phyloP scores from a whole-genome alignment of 2,329 filamentous ascomycete genomes.

The Annulohypoxylon truncatum region DNA sequence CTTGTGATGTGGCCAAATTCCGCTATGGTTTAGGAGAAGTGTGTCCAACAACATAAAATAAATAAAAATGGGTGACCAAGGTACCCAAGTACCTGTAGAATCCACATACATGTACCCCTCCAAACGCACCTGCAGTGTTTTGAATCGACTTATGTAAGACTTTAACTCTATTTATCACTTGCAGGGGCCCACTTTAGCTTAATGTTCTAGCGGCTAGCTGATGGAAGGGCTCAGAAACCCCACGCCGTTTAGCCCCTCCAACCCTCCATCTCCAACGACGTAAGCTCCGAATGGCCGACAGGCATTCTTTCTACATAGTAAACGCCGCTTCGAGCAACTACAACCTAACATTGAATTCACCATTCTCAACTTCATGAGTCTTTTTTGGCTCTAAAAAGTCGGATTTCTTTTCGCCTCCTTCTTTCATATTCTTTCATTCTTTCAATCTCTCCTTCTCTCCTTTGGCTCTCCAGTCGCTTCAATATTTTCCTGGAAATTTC shows the following conservation, averaged over 20 bases:
- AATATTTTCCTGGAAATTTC: not conserved
- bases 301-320: slow-evolving; percentile 24
- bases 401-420: not conserved
- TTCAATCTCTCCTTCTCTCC: not conserved
- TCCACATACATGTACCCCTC: not conserved
- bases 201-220: slow-evolving; percentile 19
- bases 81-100: not conserved
- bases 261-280: slow-evolving; percentile 2
- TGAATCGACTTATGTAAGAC: slow-evolving; percentile 22
- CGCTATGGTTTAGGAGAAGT: not conserved
- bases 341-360: slow-evolving; percentile 20
- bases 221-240: slow-evolving; percentile 16
- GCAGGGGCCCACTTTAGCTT: slow-evolving; percentile 15
- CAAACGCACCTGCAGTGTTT: too few species aligned
- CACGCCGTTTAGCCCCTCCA: slow-evolving; percentile 17
- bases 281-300: slow-evolving; percentile 44
- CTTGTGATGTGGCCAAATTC: not conserved
- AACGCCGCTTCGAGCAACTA: slow-evolving; percentile 17
- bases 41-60: not conserved
- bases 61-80: not conserved
- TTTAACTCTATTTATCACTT: slow-evolving; percentile 14
- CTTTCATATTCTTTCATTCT: not conserved
- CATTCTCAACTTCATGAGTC: not conserved
- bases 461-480: not conserved
- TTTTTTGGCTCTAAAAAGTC: not conserved